Percentiles rank a stretch among this genome's conserved stretches.
phyloP scores from a whole-genome alignment of 305 asterid species.

The Andrographis paniculata region DNA sequence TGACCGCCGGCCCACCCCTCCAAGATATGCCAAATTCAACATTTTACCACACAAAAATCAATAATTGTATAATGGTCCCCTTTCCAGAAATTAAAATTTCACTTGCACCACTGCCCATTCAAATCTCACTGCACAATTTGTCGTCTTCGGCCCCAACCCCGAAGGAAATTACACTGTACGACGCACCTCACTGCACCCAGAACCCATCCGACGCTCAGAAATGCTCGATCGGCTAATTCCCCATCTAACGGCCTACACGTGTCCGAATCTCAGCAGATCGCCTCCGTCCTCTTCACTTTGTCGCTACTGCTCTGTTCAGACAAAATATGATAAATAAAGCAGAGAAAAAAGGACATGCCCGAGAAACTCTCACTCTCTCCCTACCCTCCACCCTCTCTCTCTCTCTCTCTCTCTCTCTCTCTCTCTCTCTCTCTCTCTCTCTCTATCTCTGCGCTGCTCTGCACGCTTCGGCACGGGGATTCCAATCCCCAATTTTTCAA shows the following conservation, averaged over 20 bases:
- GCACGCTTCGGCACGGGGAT: conserved; percentile 27
- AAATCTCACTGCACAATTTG: too few species aligned
- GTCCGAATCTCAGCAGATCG: conserved; percentile 6
- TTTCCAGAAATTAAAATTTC: neutral
- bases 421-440: conserved; percentile 18
- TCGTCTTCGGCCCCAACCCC: neutral
- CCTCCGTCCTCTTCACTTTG: conserved; percentile 16
- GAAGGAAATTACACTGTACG: neutral
- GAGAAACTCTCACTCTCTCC: conserved; percentile 8
- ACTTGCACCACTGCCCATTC: neutral
- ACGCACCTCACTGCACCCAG: conserved; percentile 6
- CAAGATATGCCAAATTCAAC: conserved; percentile 13
- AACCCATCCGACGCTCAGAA: conserved; percentile 18
- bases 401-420: neutral
- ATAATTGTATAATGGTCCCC: neutral
- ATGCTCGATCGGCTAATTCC: neutral
- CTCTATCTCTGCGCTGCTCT: neutral
- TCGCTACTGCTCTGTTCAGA: conserved; percentile 24
- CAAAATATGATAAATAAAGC: neutral
- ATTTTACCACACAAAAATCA: conserved; percentile 1
- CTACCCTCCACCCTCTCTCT: neutral
- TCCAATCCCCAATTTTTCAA: conserved; percentile 17
- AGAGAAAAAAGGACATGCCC: conserved; percentile 18
- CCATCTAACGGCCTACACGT: neutral
- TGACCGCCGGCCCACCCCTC: conserved; percentile 10